Evolutionary conservation across 495 filamentous ascomycete species (phyloP), one percentile per base, ranked within the genome.

Genomic region (Talaromyces trachyspermus): DNA sequence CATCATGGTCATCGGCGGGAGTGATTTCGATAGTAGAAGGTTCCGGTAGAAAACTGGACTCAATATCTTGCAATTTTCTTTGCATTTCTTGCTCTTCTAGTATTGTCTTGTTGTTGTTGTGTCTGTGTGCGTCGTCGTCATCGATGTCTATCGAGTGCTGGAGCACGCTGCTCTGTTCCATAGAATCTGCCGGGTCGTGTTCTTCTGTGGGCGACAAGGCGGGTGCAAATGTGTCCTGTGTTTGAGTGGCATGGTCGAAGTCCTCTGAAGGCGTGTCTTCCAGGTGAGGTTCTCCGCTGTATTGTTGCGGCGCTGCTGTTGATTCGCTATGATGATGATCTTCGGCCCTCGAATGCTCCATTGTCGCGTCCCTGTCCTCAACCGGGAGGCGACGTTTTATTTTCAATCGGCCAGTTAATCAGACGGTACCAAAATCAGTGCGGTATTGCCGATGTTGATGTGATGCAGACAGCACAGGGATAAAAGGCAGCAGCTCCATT

Each of bases 21-120:
- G 62, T 61, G 40, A 69, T 55, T 27, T 72, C 64, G 22, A 73
- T 68, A 1, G 69, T 71, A 1, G 74, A 78, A 2, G 71, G 59
- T 22, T 74, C 71, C 0, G 74, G 74, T 30, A 89, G 43, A 53
- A 95, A 94, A 57, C 86, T 94, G 6, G 88, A 94, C 60, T 95
- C 89, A 49, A 92, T 78, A 57, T 95, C 89, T 69, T 86, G 83
- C 48, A 95, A 59, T 59, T 86, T 84, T 46, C 70, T 71, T 43
- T 74, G 71, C 78, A 86, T 85, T 52, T 83, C 80, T 25, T 65
- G 70, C 60, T 86, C 83, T 55, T 83, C 76, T 35, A 84, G 57
- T 8, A 71, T 57, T 1, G 73, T 77, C 49, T 75, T 67, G 22
- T 72, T 71, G 22, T 69, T 68, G 38, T 41, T 57, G 38, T 60